A percentile compares a stretch with the other conserved stretches of the same genome.
Evolutionary conservation across 2,329 filamentous ascomycete species (phyloP).

Genomic region (Mariannaea sp.): DNA sequence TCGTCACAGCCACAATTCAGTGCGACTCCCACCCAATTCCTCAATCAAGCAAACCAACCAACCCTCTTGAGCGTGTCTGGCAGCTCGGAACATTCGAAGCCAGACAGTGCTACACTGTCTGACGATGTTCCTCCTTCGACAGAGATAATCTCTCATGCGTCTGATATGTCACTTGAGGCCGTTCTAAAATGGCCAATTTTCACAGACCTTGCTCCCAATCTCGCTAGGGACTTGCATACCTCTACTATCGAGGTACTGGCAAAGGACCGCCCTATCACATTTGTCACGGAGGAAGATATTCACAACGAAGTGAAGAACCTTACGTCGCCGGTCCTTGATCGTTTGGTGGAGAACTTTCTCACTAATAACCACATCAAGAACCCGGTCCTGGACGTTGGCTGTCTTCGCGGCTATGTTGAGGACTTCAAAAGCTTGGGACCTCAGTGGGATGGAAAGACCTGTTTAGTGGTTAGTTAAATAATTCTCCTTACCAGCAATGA

Average conservation of each 20-base stretch:
- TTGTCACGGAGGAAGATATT: constrained; percentile 8
- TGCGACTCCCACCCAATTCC: too few species aligned
- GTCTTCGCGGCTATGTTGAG: constrained; percentile 21
- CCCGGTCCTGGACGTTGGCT: constrained; percentile 26
- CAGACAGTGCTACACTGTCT: too few species aligned
- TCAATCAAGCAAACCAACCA: not conserved
- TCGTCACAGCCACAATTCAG: not conserved
- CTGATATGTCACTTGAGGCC: constrained; percentile 21
- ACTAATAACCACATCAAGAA: constrained; percentile 31
- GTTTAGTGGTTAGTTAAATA: constrained; percentile 26
- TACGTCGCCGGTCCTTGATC: constrained; percentile 17
- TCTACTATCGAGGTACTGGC: constrained; percentile 14
- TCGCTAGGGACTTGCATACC: too few species aligned
- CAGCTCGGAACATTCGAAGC: constrained; percentile 2
- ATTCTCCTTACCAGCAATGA: constrained; percentile 1
- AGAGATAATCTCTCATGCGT: constrained; percentile 20
- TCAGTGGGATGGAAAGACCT: constrained; percentile 29
- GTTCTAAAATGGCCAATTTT: constrained; percentile 20
- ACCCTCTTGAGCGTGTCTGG: not conserved
- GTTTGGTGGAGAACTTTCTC: constrained; percentile 31
- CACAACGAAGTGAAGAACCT: too few species aligned
- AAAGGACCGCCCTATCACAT: not conserved
- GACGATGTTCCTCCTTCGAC: constrained; percentile 19
- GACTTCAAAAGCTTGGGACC: constrained; percentile 23
- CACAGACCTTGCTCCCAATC: not conserved